Evolutionary conservation across 352 stramenopile genomes (phyloP).

Genomic region (Plasmopara halstedii): DNA sequence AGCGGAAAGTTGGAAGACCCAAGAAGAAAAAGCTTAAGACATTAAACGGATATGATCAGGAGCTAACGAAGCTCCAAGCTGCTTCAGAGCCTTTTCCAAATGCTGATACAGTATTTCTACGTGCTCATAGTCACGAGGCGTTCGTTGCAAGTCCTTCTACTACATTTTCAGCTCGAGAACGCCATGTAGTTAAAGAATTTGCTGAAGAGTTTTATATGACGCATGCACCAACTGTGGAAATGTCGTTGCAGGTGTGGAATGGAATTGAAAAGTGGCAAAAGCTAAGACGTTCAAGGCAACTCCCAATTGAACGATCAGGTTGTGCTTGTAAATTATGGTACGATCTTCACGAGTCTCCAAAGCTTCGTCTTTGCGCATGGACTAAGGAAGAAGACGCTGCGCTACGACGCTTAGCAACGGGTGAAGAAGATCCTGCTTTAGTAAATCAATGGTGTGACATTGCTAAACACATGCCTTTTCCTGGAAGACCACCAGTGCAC

Average conservation of each 20-base stretch:
- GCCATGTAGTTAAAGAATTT: constrained; percentile 44
- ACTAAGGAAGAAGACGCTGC: constrained; percentile 46
- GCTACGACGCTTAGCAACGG: constrained; percentile 31
- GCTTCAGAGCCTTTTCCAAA: constrained; percentile 41
- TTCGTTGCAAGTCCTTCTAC: constrained; percentile 39
- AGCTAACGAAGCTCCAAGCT: not conserved
- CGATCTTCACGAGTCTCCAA: constrained; percentile 57
- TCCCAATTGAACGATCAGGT: constrained; percentile 44
- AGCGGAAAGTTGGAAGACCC: constrained; percentile 16
- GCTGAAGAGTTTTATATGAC: constrained; percentile 24
- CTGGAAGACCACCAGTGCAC: constrained; percentile 39
- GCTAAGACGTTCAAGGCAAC: constrained; percentile 15
- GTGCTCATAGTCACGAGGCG: constrained; percentile 44
- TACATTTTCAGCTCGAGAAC: constrained; percentile 55
- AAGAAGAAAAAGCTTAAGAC: constrained; percentile 18
- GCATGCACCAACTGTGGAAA: constrained; percentile 3
- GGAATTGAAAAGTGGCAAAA: constrained; percentile 27
- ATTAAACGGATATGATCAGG: not conserved
- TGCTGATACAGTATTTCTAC: constrained; percentile 41
- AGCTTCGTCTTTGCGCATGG: constrained; percentile 40
- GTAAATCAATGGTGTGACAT: constrained; percentile 51
- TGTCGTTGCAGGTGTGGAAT: constrained; percentile 51
- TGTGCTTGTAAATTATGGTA: constrained; percentile 73
- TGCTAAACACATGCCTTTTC: constrained; percentile 34
- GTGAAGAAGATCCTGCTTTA: constrained; percentile 25